Base-by-base conservation (phyloP, 2,329 filamentous ascomycete genomes). In the Paecilomyces formosus region DNA sequence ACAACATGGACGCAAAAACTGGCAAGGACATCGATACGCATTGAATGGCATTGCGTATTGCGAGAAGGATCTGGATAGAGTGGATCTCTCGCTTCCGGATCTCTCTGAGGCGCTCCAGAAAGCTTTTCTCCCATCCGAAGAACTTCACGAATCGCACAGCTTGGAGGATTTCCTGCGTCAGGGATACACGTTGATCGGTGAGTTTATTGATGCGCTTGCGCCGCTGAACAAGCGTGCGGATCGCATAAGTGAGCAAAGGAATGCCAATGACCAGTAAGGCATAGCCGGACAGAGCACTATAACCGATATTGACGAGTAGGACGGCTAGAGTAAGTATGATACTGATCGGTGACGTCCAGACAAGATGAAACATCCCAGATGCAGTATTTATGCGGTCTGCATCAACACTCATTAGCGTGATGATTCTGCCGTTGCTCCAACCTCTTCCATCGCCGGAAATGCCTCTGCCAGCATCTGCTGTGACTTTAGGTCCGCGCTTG, bases 111-210 rank as follows among this genome's bases (percentile, higher is more conserved):
- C 92, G 86, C 55, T 86, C 81, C 12, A 97, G 78, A 69, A 97
- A 97, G 33, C 90, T 88, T 59, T 83, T 88, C 71, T 97, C 93
- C 93, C 93, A 97, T 7, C 92, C 92, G 70, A 97, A 97, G 73
- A 86, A 97, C 73, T 97, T 97, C 75, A 97, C 93, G 68, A 97
- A 97, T 26, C 92, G 85, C 24, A 97, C 92, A 0, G 91, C 90
- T 65, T 92, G 88, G 13, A 97, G 70, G 55, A 97, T 96, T 70
- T 97, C 93, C 70, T 97, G 92, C 0, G 92, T 97, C 33, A 97
- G 78, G 56, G 89, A 89, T 7, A 97, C 92, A 62, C 93, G 85
- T 75, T 95, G 89, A 70, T 97, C 93, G 1, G 93, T 97, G 60
- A 97, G 85, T 68, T 92, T 92, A 81, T 97, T 97, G 79, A 97